Percentiles rank a stretch among this genome's conserved stretches.
Conservation (phyloP, 257 asterid genomes). For the Ocimum tenuiflorum region DNA sequence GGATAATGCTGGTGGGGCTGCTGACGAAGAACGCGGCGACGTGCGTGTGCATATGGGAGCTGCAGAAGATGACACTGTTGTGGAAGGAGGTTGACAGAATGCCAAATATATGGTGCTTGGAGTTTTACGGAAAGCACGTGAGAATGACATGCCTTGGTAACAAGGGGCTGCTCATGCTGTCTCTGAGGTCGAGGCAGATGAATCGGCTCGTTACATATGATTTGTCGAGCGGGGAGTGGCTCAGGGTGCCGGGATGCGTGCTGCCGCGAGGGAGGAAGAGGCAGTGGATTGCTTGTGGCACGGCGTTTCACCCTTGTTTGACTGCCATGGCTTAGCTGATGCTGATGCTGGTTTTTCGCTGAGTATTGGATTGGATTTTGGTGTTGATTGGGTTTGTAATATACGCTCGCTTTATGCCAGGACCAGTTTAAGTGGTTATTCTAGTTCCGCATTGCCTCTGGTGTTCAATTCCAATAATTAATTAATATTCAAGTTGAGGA, state of each 20-base stretch:
- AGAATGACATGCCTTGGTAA: slow-evolving; percentile 94
- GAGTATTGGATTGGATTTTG: too few relatives aligned
- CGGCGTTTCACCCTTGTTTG: slow-evolving; percentile 77
- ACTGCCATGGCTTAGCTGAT: slow-evolving; percentile 58
- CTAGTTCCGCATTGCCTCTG: too few relatives aligned
- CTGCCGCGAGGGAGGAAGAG: slow-evolving; percentile 67
- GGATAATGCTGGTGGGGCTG: slow-evolving; percentile 86
- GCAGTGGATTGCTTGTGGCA: slow-evolving; percentile 86
- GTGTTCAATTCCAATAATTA: too few relatives aligned
- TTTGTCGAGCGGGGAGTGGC: slow-evolving; percentile 66
- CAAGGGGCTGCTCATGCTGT: slow-evolving; percentile 80
- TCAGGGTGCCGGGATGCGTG: slow-evolving; percentile 79
- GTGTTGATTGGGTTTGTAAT: too few relatives aligned
- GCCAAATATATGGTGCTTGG: slow-evolving; percentile 99
- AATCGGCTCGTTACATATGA: slow-evolving; percentile 71
- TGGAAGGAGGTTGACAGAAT: slow-evolving; percentile 99
- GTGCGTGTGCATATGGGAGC: slow-evolving; percentile 96
- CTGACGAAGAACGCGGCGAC: slow-evolving; percentile 88
- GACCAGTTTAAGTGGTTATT: too few relatives aligned
- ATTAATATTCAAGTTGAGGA: too few relatives aligned
- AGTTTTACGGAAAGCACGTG: slow-evolving; percentile 96
- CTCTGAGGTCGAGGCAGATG: slow-evolving; percentile 79
- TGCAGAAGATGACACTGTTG: slow-evolving; percentile 90
- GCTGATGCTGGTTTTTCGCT: too few relatives aligned
- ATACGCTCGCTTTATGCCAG: too few relatives aligned